Evolutionary conservation across 1,284 basidiomycete species (phyloP), one percentile per base, ranked within the genome.

Genomic region (Phenoliferia sp.): DNA sequence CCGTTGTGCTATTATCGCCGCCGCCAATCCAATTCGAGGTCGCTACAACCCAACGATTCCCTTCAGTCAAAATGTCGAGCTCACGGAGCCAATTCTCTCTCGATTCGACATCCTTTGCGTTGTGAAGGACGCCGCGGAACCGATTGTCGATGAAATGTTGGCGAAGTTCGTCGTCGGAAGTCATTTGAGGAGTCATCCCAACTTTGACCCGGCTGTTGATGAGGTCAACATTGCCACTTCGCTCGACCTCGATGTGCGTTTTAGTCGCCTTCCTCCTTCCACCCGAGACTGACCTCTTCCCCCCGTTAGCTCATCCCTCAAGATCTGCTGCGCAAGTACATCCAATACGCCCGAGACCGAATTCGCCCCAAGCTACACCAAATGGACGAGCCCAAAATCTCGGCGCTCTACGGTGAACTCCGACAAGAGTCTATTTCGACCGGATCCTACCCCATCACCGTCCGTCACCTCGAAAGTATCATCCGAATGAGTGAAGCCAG

Each of bases 401-500:
- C 94, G 12, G 85, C 88, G n/a, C 85, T 99, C 56, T 99, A 96
- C 79, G 88, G 92, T n/a, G 96, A 99, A 78, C 85, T 99, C 52
- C 88, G 96, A 61, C 88, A 94, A 70, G 96, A 99, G 79, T 97
- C 94, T 3, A 84, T 95, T 72, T 92, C 93, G 19, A 99, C 96
- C 1, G 95, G 95, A 39, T 97, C 93, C 28, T 97, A 92, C 82
- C 95, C 95, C 3, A 97, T 99, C 78, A 99, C 96, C 4, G 91
- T 99, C 59, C 90, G 96, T 71, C 96, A 98, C 78, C 81, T 99
- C 69, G 96, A 99, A 81, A 94, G 92, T 78, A 98, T 97, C 91
- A 99, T 99, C 80, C 88, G 96, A 56, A 99, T 99, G 96, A 87
- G 93, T 1, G 95, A 99, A 80, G 94, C 96, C 19, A 93, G 90